These are phyloP conservation scores for Fusarium sp. DNA, from an alignment of 2,329 filamentous ascomycete genomes.

Conservation along the genomic window DNA sequence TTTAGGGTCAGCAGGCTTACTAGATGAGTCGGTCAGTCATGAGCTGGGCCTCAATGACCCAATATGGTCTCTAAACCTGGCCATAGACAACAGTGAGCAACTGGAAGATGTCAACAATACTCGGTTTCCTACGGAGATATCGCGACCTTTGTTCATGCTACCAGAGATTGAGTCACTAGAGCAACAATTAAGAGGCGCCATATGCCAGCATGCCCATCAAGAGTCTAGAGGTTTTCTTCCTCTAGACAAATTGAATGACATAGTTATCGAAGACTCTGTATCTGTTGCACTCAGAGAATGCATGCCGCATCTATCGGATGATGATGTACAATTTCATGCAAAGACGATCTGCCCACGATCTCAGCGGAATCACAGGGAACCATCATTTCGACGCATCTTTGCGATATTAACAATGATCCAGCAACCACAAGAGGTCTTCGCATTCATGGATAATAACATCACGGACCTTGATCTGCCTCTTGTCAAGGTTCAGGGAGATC, in stretches of 20 bases:
- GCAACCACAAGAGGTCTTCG: neutral
- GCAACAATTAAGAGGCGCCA: neutral
- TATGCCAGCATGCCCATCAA: neutral
- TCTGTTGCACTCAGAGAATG: neutral
- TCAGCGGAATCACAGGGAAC: neutral
- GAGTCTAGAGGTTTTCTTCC: neutral
- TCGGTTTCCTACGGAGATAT: neutral
- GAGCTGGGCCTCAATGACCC: neutral
- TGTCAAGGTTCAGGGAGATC: neutral
- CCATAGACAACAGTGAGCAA: neutral
- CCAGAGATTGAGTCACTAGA: neutral
- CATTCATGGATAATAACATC: neutral
- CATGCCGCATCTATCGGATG: neutral
- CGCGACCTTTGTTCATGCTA: neutral
- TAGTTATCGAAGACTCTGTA: neutral
- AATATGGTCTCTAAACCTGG: neutral
- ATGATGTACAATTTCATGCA: neutral
- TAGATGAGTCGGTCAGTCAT: neutral
- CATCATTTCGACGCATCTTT: neutral
- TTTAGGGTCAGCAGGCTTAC: neutral
- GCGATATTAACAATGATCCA: neutral
- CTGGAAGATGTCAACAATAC: neutral
- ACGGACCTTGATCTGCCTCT: neutral
- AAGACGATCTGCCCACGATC: neutral
- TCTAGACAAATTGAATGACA: neutral